phyloP scores from a whole-genome alignment of 257 asterid genomes.

The Paraleonurus japonicus region DNA sequence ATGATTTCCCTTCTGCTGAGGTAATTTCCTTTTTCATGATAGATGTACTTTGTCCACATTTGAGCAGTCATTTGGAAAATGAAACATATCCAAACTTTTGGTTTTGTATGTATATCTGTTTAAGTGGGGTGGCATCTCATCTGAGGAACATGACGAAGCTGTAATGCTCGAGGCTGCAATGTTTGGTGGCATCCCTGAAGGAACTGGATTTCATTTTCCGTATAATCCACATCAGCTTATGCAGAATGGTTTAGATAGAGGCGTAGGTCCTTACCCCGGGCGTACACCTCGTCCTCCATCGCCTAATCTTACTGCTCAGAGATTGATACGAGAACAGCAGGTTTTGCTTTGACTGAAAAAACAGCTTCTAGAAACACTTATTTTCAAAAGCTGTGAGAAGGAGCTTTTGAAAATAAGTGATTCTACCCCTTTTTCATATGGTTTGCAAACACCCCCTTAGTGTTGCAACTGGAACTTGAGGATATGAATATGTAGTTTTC shows the following conservation, averaged over 20 bases:
- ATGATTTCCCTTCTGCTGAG: constrained; percentile 69
- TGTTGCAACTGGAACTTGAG: constrained; percentile 14
- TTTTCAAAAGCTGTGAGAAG: no score
- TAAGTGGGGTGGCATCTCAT: constrained; percentile 99
- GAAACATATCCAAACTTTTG: not conserved
- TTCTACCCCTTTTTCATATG: no score
- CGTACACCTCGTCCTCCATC: constrained; percentile 81
- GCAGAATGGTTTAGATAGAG: constrained; percentile 58
- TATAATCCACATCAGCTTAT: constrained; percentile 58
- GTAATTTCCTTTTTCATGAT: constrained; percentile 31
- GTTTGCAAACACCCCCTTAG: not conserved
- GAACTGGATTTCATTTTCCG: constrained; percentile 59
- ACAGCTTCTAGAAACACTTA: no score
- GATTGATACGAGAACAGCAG: constrained; percentile 95
- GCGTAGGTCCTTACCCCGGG: constrained; percentile 46
- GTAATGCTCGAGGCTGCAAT: constrained; percentile 99
- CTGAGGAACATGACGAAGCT: constrained; percentile 97
- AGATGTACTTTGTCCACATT: not conserved
- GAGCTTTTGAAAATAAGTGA: no score
- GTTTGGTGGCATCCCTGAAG: constrained; percentile 96
- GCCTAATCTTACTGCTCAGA: constrained; percentile 92
- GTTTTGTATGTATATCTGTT: constrained; percentile 22
- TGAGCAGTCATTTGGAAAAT: constrained; percentile 8
- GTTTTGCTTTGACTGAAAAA: constrained; percentile 31
- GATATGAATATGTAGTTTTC: constrained; percentile 16